Base-by-base conservation (phyloP, 1,284 basidiomycete species). In the Golubevia pallescens region DNA sequence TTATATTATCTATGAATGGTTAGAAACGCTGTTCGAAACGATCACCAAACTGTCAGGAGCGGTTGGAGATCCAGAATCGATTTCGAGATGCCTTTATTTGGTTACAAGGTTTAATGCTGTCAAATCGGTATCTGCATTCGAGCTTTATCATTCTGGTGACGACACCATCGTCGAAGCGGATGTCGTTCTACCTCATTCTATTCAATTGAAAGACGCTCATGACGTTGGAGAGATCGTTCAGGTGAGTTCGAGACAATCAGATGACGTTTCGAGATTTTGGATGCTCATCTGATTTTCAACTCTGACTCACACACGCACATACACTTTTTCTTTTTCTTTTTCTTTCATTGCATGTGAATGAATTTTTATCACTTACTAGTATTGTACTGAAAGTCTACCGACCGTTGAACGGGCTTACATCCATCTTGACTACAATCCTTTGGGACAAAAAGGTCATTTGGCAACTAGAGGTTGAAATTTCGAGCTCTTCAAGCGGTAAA, bases 1-100 rank as follows among this genome's bases (percentile, higher is more conserved):
- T n/a, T 82, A 82, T 61, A 82, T 82, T 59, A 78, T 82, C 57
- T 73, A 71, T 58, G 80, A 82, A 55, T 82, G 80, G 80, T 64
- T 78, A 65, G 63, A 78, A 54, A 82, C 80, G 3, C 55, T 82
- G 32, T 71, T 72, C 54, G 75, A 78, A 62, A 80, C 78, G 2
- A 75, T 80, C n/a, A 69, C 69, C 16, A 77, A 77, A 67, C 77
- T 82, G 3, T 75, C 74, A 0, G 80, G 80, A 14, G 69, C 75
- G 3, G 75, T 74, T 4, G 78, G 76, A 1, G 69, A 70, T 10
- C 63, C 75, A 21, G 69, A 71, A 56, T 74, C 78, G 32, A 75
- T 80, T 57, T 74, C 76, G 38, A 70, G 75, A 52, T 77, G 74
- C 20, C 70, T 82, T 51, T 84, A 84, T 62, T 69, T 81, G 51